A percentile compares a stretch with the other conserved stretches of the same genome.
Evolutionary conservation across 345 rosid genomes (phyloP).

Genomic region (Luvunga scandens): DNA sequence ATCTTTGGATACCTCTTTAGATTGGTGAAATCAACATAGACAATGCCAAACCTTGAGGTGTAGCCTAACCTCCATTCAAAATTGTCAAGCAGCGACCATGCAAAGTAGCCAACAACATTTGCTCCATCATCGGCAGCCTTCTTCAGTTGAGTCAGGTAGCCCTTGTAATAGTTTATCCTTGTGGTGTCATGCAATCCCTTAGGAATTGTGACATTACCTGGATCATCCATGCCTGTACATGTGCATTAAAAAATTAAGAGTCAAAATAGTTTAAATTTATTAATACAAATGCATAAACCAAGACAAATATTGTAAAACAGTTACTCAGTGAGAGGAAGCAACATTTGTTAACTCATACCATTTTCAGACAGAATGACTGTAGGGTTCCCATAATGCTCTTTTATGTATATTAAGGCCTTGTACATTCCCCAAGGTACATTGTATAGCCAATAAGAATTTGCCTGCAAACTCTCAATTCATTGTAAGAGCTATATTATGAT

Average conservation of each 20-base stretch:
- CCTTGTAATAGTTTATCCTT: conserved; percentile 69
- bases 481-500: neutral
- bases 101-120: conserved; percentile 79
- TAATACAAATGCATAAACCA: neutral
- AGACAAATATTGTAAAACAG: neutral
- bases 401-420: conserved; percentile 81
- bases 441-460: conserved; percentile 81
- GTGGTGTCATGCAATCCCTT: conserved; percentile 75
- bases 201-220: conserved; percentile 68
- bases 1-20: conserved; percentile 86
- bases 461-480: conserved; percentile 42
- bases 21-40: conserved; percentile 67
- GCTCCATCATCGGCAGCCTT: conserved; percentile 85
- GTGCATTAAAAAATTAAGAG: neutral
- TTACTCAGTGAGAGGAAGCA: neutral
- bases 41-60: conserved; percentile 93
- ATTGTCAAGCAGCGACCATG: conserved; percentile 96
- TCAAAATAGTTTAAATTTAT: neutral
- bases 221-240: conserved; percentile 82
- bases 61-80: conserved; percentile 93
- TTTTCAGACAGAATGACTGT: conserved; percentile 79
- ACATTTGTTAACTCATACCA: conserved; percentile 36
- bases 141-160: conserved; percentile 75
- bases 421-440: conserved; percentile 97
- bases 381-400: conserved; percentile 90